phyloP scores from a whole-genome alignment of 129 eudicot species.

The Logfia minima region DNA sequence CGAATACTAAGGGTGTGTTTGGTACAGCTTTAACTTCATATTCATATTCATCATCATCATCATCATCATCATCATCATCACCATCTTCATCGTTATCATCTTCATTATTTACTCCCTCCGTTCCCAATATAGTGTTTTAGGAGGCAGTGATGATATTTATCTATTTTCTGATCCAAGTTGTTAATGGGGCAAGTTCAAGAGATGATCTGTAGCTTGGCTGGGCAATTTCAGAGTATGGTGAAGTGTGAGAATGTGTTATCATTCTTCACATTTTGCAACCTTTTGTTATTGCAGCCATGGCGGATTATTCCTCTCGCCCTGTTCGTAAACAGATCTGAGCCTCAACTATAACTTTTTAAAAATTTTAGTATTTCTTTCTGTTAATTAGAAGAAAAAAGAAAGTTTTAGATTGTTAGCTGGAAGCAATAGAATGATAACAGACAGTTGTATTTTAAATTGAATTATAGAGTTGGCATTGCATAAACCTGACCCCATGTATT shows the following conservation, averaged over 20 bases:
- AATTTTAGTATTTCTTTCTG: too few relatives aligned
- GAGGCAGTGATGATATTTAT: constrained; percentile 39
- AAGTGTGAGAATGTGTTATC: neutral
- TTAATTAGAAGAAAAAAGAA: too few relatives aligned
- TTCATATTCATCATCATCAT: too few relatives aligned
- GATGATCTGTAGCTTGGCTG: constrained; percentile 47
- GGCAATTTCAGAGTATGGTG: constrained; percentile 34
- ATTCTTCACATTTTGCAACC: constrained; percentile 19
- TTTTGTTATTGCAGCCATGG: constrained; percentile 48
- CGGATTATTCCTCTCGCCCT: constrained; percentile 21
- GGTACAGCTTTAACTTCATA: neutral
- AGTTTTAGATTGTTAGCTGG: too few relatives aligned
- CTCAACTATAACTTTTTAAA: neutral
- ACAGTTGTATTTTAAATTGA: too few relatives aligned
- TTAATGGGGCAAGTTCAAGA: neutral
- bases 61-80: too few relatives aligned
- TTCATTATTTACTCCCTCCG: too few relatives aligned
- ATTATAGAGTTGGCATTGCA: too few relatives aligned
- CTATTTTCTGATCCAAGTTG: constrained; percentile 8
- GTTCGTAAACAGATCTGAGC: constrained; percentile 41
- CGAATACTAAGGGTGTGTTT: neutral
- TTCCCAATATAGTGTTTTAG: too few relatives aligned
- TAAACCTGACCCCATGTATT: too few relatives aligned
- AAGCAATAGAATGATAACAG: neutral
- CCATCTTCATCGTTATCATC: too few relatives aligned